A percentile compares a stretch with the other conserved stretches of the same genome.
Conservation (phyloP, 768 basidiomycete species). For the Trametes elegans region DNA sequence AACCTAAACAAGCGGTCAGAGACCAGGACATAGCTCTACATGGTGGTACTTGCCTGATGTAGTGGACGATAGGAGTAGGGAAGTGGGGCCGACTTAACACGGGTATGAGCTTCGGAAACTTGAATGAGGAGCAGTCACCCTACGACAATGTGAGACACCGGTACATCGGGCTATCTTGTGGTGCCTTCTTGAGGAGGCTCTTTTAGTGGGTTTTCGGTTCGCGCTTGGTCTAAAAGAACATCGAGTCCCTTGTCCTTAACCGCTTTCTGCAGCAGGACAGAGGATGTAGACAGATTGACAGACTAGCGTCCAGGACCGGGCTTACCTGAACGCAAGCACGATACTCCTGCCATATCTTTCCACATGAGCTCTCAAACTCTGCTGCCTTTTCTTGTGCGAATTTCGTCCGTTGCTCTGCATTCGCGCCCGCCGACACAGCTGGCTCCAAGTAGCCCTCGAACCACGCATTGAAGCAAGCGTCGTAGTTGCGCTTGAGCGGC, state of each 20-base stretch:
- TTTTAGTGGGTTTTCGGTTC: conserved; percentile 42
- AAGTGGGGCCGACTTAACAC: no score
- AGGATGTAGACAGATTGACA: background rate
- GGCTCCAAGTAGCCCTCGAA: conserved; percentile 96
- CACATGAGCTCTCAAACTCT: conserved; percentile 86
- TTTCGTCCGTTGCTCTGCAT: conserved; percentile 47
- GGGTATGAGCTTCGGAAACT: background rate
- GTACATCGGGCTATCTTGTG: no score
- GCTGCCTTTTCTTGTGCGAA: conserved; percentile 79
- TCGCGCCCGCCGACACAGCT: conserved; percentile 49
- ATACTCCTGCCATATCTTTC: conserved; percentile 79
- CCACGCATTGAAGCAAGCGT: conserved; percentile 96
- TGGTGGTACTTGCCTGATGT: no score
- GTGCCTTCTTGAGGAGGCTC: conserved; percentile 58
- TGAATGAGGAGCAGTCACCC: background rate
- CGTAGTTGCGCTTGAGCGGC: conserved; percentile 84
- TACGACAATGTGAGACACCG: no score
- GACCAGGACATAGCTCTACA: no score
- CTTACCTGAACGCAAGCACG: conserved; percentile 80
- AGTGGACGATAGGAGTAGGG: no score
- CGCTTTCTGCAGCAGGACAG: conserved; percentile 55
- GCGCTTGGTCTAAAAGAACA: conserved; percentile 71
- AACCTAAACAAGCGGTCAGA: no score
- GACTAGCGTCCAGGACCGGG: conserved; percentile 9
- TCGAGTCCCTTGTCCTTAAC: conserved; percentile 77